phyloP scores from a whole-genome alignment of 805 yeast genomes.

The Metschnikowia chrysomelidarum region DNA sequence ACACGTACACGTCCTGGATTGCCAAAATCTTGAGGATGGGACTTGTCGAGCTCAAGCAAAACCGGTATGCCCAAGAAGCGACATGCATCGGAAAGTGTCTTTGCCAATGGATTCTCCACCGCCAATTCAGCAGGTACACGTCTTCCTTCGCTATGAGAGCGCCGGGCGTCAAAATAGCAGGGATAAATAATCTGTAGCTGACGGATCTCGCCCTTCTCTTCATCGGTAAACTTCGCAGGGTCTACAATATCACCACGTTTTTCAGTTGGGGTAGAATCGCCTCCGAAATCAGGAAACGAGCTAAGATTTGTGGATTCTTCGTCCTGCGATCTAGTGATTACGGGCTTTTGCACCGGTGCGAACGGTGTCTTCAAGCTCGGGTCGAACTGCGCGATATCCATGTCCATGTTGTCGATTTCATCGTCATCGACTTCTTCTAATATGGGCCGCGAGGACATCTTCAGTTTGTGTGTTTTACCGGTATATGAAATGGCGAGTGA shows the following conservation, averaged over 20 bases:
- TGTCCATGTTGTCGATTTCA: slow-evolving; percentile 86
- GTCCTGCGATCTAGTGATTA: slow-evolving; percentile 62
- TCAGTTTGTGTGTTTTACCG: neutral
- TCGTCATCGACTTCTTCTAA: slow-evolving; percentile 80
- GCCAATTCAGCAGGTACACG: slow-evolving; percentile 68
- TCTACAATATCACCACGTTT: slow-evolving; percentile 13
- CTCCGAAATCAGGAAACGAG: neutral
- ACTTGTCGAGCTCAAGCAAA: slow-evolving; percentile 73
- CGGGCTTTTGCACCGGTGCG: slow-evolving; percentile 62
- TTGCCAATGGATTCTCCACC: slow-evolving; percentile 85
- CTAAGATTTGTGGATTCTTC: slow-evolving; percentile 16
- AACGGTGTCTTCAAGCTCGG: slow-evolving; percentile 61
- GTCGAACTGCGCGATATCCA: slow-evolving; percentile 91
- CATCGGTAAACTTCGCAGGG: slow-evolving; percentile 16
- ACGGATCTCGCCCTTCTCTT: slow-evolving; percentile 60
- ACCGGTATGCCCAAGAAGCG: slow-evolving; percentile 36
- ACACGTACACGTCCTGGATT: slow-evolving; percentile 96
- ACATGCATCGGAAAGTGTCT: slow-evolving; percentile 75
- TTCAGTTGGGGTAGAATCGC: neutral
- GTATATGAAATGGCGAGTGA: neutral
- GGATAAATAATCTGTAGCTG: slow-evolving; percentile 81
- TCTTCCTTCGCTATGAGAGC: slow-evolving; percentile 80
- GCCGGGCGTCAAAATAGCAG: slow-evolving; percentile 79
- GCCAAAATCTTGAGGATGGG: slow-evolving; percentile 96
- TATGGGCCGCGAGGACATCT: slow-evolving; percentile 52